Conservation (phyloP, 2,329 filamentous ascomycete species). For the Diaporthe sp. region DNA sequence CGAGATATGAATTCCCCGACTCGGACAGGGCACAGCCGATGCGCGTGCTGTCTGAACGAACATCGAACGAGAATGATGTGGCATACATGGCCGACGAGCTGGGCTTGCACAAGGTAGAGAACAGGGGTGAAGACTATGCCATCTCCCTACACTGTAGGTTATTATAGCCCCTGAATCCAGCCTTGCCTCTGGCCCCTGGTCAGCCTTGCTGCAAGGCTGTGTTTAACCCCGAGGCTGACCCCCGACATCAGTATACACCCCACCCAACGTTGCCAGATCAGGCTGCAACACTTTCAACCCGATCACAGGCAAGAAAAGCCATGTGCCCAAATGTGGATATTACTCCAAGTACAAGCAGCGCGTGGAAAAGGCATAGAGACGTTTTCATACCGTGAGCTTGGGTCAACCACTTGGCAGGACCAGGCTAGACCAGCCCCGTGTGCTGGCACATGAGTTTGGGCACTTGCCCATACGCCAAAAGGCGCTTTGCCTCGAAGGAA, state of each 20-base stretch:
- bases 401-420: slow-evolving; percentile 33
- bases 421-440: background rate
- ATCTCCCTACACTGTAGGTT: slow-evolving; percentile 83
- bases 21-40: slow-evolving; percentile 66
- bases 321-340: slow-evolving; percentile 79
- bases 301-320: slow-evolving; percentile 79
- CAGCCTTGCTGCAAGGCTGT: slow-evolving; percentile 38
- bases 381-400: background rate
- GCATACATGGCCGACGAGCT: slow-evolving; percentile 94
- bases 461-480: slow-evolving; percentile 1
- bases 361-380: slow-evolving; percentile 52
- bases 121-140: slow-evolving; percentile 81
- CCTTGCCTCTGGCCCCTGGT: slow-evolving; percentile 17
- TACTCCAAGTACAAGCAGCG: slow-evolving; percentile 74
- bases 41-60: slow-evolving; percentile 75
- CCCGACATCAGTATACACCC: slow-evolving; percentile 76
- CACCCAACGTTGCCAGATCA: slow-evolving; percentile 86
- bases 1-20: slow-evolving; percentile 81
- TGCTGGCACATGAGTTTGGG: slow-evolving; percentile 4
- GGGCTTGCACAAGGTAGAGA: slow-evolving; percentile 86
- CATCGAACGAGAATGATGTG: slow-evolving; percentile 79
- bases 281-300: slow-evolving; percentile 88
- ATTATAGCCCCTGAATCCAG: slow-evolving; percentile 43
- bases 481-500: background rate
- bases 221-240: slow-evolving; percentile 31